A percentile compares a stretch with the other conserved stretches of the same genome.
These are phyloP conservation scores for Geotrichum fermentans DNA, from an alignment of 1,139 yeast species.

Conservation along the genomic window DNA sequence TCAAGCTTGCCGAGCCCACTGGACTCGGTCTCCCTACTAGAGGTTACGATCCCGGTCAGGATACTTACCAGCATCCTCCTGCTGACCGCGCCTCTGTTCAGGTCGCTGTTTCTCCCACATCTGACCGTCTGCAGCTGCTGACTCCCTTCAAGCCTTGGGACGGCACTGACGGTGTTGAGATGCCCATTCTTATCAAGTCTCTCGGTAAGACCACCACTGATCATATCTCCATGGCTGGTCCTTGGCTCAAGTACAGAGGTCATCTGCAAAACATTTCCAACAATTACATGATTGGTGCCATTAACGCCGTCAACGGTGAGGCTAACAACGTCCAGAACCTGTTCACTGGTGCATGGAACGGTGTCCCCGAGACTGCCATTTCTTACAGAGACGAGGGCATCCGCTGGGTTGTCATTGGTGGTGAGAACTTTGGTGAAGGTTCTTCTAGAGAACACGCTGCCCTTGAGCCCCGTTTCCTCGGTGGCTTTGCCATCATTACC, in stretches of 20 bases:
- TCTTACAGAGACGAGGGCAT: conserved; percentile 90
- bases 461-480: conserved; percentile 97
- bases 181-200: conserved; percentile 95
- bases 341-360: conserved; percentile 85
- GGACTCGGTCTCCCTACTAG: conserved; percentile 90
- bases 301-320: conserved; percentile 92
- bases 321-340: conserved; percentile 88
- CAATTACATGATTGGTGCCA: conserved; percentile 99
- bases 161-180: conserved; percentile 83
- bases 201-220: conserved; percentile 98
- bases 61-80: conserved; percentile 98
- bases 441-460: conserved; percentile 99
- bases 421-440: conserved; percentile 99
- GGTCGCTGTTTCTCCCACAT: conserved; percentile 77
- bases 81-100: conserved; percentile 68
- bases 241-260: conserved; percentile 99
- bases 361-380: conserved; percentile 95
- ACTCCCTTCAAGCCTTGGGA: conserved; percentile 93
- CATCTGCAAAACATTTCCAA: conserved; percentile 97
- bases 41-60: conserved; percentile 92
- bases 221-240: conserved; percentile 99
- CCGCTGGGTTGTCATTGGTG: conserved; percentile 98
- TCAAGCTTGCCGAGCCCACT: conserved; percentile 81
- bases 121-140: conserved; percentile 83
- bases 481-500: conserved; percentile 95